phyloP scores from a whole-genome alignment of 2,329 filamentous ascomycete genomes.

The Endocalyx cinctus region DNA sequence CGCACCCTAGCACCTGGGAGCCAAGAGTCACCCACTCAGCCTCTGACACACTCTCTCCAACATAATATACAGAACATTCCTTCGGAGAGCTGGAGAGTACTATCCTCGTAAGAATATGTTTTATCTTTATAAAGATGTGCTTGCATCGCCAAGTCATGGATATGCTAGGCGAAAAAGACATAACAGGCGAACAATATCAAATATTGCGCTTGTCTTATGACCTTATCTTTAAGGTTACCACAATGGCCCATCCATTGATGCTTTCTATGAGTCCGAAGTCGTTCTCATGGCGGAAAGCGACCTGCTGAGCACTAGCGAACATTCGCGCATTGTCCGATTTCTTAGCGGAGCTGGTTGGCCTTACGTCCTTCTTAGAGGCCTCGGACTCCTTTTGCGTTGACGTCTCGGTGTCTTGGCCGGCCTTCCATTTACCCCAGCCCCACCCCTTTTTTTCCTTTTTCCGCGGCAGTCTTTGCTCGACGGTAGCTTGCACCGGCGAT shows the following conservation, averaged over 20 bases:
- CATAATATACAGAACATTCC: no score
- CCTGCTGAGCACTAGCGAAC: conserved; percentile 39
- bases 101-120: no score
- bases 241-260: conserved; percentile 44
- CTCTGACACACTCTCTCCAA: no score
- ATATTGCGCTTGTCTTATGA: no score
- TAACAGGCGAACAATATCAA: no score
- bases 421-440: conserved; percentile 22
- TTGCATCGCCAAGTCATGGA: no score
- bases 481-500: conserved; percentile 22
- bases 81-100: no score
- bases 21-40: no score
- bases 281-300: conserved; percentile 47
- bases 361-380: conserved; percentile 2
- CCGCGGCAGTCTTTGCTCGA: conserved; percentile 23
- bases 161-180: no score
- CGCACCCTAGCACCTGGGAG: no score
- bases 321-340: conserved; percentile 30
- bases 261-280: conserved; percentile 50
- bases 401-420: conserved; percentile 4
- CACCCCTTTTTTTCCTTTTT: conserved; percentile 30
- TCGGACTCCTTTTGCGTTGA: background rate
- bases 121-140: no score
- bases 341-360: conserved; percentile 3
- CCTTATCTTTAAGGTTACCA: conserved; percentile 34